Percentiles rank a stretch among this genome's conserved stretches.
Conservation (phyloP, 768 basidiomycete genomes). For the Podaxis rugospora region DNA sequence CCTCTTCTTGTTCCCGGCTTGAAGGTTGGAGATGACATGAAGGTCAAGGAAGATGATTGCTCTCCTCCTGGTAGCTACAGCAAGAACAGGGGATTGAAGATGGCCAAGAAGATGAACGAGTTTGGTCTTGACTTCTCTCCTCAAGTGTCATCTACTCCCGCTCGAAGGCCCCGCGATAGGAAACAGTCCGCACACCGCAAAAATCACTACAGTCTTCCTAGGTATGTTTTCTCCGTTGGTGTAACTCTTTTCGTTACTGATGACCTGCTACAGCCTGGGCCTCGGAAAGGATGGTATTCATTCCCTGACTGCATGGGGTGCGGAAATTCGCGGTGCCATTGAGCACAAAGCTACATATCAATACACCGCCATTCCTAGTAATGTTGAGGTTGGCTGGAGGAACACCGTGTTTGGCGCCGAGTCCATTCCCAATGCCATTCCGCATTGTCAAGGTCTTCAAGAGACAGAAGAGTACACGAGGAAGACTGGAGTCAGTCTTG, state of each 20-base stretch:
- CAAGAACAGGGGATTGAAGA: constrained; percentile 35
- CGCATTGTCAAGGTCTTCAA: constrained; percentile 32
- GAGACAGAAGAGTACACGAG: constrained; percentile 33
- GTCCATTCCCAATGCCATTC: constrained; percentile 26
- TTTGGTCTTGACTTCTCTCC: constrained; percentile 51
- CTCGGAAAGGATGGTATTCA: constrained; percentile 58
- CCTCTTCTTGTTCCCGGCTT: constrained; percentile 67
- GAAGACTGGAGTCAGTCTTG: constrained; percentile 17
- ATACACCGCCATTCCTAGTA: constrained; percentile 33
- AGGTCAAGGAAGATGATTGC: constrained; percentile 42
- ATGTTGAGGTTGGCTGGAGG: constrained; percentile 37
- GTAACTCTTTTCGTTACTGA: not conserved
- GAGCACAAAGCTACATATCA: constrained; percentile 31
- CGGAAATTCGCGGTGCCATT: constrained; percentile 49
- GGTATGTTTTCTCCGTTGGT: constrained; percentile 33
- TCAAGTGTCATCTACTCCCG: constrained; percentile 61
- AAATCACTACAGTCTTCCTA: constrained; percentile 65
- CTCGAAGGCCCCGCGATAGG: constrained; percentile 29
- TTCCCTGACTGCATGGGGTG: constrained; percentile 45
- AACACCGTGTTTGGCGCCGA: constrained; percentile 48
- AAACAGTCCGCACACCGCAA: constrained; percentile 54
- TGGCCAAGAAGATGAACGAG: constrained; percentile 32
- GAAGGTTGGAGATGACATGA: constrained; percentile 52
- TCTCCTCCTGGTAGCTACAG: constrained; percentile 38
- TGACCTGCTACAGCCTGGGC: constrained; percentile 43